phyloP scores from a whole-genome alignment of 1,284 basidiomycete genomes.

The Sporisorium scitamineum region DNA sequence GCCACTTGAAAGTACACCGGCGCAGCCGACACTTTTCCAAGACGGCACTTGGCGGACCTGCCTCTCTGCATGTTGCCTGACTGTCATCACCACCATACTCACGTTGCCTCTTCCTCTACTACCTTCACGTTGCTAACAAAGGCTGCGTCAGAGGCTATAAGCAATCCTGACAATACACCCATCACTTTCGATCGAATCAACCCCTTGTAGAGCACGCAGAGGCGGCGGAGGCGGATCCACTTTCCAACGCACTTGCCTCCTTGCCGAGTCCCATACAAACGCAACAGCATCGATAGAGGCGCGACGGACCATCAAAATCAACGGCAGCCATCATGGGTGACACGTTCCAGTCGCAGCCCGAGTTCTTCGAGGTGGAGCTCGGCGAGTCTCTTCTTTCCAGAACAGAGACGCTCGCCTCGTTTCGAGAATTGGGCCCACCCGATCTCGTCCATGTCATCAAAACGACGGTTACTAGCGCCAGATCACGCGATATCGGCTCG shows the following conservation, averaged over 20 bases:
- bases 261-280: neutral
- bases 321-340: constrained; percentile 56
- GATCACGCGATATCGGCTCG: constrained; percentile 77
- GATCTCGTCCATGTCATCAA: constrained; percentile 97
- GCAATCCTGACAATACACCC: neutral
- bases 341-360: constrained; percentile 65
- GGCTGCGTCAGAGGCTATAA: neutral
- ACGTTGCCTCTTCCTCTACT: neutral
- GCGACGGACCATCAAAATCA: neutral
- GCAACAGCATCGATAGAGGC: neutral
- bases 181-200: neutral
- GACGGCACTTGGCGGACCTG: too few relatives aligned
- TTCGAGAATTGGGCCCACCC: constrained; percentile 95
- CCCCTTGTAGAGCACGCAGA: neutral
- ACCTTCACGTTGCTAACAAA: neutral
- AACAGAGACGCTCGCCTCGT: constrained; percentile 91
- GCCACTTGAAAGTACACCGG: neutral
- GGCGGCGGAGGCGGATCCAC: neutral
- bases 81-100: neutral
- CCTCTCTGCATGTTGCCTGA: neutral
- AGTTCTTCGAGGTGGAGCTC: constrained; percentile 80
- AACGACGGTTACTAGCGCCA: constrained; percentile 77
- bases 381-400: constrained; percentile 89
- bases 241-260: neutral
- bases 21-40: neutral